Evolutionary conservation across 139 green algal genomes (phyloP).

Genomic region (Asterochloris sp.): DNA sequence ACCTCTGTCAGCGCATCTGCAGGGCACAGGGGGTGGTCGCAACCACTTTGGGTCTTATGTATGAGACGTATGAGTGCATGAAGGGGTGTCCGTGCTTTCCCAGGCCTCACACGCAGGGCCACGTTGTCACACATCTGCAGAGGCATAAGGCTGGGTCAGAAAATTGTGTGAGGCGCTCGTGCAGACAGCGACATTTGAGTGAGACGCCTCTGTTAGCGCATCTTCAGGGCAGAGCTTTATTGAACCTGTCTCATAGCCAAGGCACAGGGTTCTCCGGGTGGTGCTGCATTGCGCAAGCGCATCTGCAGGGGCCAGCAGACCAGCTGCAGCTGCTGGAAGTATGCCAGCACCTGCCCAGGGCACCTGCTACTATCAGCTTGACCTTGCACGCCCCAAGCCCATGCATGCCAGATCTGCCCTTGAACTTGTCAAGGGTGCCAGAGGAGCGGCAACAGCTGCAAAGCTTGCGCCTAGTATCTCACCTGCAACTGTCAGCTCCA

Average conservation of each 20-base stretch:
- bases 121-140: not conserved
- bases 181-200: too few species aligned
- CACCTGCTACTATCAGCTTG: too few species aligned
- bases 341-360: too few species aligned
- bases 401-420: not conserved
- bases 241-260: too few species aligned
- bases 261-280: too few species aligned
- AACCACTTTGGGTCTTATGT: not conserved
- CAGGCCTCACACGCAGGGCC: not conserved
- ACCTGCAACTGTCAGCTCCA: slow-evolving; percentile 17
- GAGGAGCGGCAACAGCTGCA: not conserved
- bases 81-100: not conserved
- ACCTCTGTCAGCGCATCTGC: slow-evolving; percentile 18
- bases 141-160: too few species aligned
- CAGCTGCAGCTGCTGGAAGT: not conserved
- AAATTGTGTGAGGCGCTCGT: too few species aligned
- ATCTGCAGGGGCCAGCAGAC: not conserved
- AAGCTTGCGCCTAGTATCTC: not conserved
- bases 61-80: not conserved
- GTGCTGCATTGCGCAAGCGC: not conserved
- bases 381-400: not conserved
- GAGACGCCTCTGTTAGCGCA: too few species aligned
- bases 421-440: not conserved
- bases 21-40: not conserved
- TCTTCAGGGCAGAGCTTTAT: too few species aligned